Percentiles rank a stretch among this genome's conserved stretches.
These are phyloP conservation scores for Anethum foeniculum DNA, from an alignment of 140 eudicot species.

Conservation along the genomic window DNA sequence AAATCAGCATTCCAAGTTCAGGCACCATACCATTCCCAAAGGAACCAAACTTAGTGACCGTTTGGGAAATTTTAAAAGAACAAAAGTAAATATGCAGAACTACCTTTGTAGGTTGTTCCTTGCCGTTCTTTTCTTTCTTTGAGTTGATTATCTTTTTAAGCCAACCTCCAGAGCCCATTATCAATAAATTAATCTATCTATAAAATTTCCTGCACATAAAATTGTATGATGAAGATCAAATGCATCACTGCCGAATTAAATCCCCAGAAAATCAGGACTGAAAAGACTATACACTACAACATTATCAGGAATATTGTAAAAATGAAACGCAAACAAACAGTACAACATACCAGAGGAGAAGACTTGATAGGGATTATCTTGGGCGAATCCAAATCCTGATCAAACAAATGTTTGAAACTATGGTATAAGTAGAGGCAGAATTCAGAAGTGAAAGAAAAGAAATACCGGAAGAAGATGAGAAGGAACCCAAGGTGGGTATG, in stretches of 20 bases:
- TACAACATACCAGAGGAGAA: neutral
- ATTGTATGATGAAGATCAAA: neutral
- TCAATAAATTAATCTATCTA: too few species aligned
- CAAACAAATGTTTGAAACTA: neutral
- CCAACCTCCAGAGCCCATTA: constrained; percentile 90
- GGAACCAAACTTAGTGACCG: too few species aligned
- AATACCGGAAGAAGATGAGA: neutral
- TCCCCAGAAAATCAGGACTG: neutral
- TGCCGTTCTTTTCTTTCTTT: constrained; percentile 58
- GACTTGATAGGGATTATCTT: neutral
- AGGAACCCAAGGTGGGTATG: constrained; percentile 3
- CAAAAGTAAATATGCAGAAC: neutral
- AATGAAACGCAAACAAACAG: too few species aligned
- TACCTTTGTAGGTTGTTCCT: constrained; percentile 49
- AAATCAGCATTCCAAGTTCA: neutral
- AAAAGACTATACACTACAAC: too few species aligned
- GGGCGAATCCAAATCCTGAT: neutral
- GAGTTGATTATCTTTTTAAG: constrained; percentile 63
- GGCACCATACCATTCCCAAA: neutral
- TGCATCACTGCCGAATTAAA: neutral
- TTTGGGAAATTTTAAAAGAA: too few species aligned
- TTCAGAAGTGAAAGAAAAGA: neutral
- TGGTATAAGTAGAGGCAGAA: neutral
- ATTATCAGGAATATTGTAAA: neutral
- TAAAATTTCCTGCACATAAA: neutral